Evolutionary conservation across 257 asterid genomes (phyloP).

Genomic region (Lantana camara): DNA sequence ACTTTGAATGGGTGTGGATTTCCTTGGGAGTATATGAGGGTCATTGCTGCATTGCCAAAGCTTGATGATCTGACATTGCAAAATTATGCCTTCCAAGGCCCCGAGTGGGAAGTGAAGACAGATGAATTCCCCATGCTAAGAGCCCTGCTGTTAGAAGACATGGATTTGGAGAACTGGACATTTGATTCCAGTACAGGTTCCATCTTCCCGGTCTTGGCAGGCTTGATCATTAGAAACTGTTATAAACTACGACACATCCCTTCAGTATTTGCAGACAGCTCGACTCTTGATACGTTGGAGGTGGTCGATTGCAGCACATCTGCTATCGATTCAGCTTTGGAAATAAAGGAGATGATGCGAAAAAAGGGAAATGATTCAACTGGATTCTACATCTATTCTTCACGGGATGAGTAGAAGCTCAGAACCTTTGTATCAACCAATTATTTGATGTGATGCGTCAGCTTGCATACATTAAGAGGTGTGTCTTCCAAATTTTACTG

Average conservation of each 20-base stretch:
- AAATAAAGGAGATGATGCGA: background rate
- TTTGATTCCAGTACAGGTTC: background rate
- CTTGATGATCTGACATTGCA: background rate
- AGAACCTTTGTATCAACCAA: background rate
- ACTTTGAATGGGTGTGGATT: background rate
- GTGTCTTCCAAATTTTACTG: too few relatives aligned
- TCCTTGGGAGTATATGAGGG: background rate
- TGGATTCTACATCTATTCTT: background rate
- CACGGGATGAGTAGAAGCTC: background rate
- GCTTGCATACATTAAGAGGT: too few relatives aligned
- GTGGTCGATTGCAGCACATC: background rate
- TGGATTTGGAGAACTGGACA: background rate
- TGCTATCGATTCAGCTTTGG: background rate
- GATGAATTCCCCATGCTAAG: background rate
- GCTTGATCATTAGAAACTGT: slow-evolving; percentile 9
- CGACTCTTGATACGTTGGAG: background rate
- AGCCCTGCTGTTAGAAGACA: background rate
- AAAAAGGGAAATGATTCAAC: background rate
- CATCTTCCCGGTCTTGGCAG: background rate
- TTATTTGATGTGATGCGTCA: too few relatives aligned
- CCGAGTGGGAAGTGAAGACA: background rate
- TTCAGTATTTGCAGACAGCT: background rate
- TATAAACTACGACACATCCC: slow-evolving; percentile 19
- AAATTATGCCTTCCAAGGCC: background rate
- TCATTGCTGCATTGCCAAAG: background rate